Evolutionary conservation across 371 early-diverging fungal species (phyloP).

Genomic region (Actinomucor elegans): DNA sequence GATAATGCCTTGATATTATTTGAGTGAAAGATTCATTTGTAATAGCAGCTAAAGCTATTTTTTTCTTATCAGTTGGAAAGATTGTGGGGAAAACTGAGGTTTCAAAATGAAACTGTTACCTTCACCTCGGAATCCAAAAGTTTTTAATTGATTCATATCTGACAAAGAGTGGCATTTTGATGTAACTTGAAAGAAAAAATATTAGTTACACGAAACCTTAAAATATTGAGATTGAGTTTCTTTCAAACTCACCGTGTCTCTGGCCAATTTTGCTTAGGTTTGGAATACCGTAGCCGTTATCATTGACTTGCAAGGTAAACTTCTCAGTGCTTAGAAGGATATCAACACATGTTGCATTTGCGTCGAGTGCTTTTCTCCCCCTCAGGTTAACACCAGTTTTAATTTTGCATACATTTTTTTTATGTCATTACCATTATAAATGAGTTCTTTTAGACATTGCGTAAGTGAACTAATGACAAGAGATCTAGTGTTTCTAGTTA

Average conservation of each 20-base stretch:
- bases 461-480: constrained; percentile 50
- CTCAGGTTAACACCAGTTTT: too few relatives aligned
- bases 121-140: constrained; percentile 77
- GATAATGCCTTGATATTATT: constrained; percentile 50
- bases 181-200: constrained; percentile 35
- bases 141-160: constrained; percentile 41
- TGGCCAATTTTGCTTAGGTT: constrained; percentile 50
- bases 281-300: constrained; percentile 66
- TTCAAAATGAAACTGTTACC: constrained; percentile 42
- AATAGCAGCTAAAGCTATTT: constrained; percentile 58
- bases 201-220: neutral
- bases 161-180: constrained; percentile 52
- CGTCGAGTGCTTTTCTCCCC: constrained; percentile 60
- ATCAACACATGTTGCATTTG: constrained; percentile 52
- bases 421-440: constrained; percentile 66
- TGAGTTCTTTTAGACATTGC: constrained; percentile 60
- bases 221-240: too few relatives aligned
- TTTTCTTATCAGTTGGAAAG: too few relatives aligned
- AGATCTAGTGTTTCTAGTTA: constrained; percentile 23
- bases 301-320: constrained; percentile 57
- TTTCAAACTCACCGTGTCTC: constrained; percentile 49
- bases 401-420: too few relatives aligned
- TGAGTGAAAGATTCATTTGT: constrained; percentile 56
- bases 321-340: constrained; percentile 44
- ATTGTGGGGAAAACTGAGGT: too few relatives aligned